Evolutionary conservation across 164 flowering plant species (phyloP), one percentile per base, ranked within the genome.

Genomic region (Euptelea pleiosperma): DNA sequence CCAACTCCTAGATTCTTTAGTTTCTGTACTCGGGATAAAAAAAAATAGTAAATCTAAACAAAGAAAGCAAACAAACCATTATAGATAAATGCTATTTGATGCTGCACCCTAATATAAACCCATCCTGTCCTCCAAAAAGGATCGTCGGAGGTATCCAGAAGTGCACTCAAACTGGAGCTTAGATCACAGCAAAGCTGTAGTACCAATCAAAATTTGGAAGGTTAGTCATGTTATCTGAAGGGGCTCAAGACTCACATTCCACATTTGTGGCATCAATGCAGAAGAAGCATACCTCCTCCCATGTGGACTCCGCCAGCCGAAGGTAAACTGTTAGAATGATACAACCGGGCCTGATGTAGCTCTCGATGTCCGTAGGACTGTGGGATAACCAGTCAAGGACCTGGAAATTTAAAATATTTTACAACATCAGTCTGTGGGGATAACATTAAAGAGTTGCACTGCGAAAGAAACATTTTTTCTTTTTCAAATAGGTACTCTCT

Each of bases 281-380:
- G 31, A 24, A 28, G 30, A 51, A 57, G 37, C 57, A 68, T 69
- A 86, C 96, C 85, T 84, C 85, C 28, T 89, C 85, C 96, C 90
- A 89, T 28, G 57, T 61, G 36, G 79, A 67, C 43, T 77, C 68
- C 5, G 44, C 66, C 51, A 84, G 62, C 34, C 81, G 82, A 48
- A 84, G 68, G 65, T 89, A 89, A 59, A 89, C 56, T 0, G 96
- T 82, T 57, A 89, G 63, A 37, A 84, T 65, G 42, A 89, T 69
- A 67, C 96, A 89, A 47, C 96, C 96, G 48, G 96, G 96, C 58
- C 86, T 76, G 35, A 89, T 89, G 70, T 84, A 86, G 74, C 96
- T 82, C 68, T 86, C 93, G 45, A 89, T 84, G 42, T 89, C 93
- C 0, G 89, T 78, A n/a, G 96, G 96, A 76, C 85, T 89, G 69